A percentile compares a stretch with the other conserved stretches of the same genome.
Evolutionary conservation across 768 basidiomycete species (phyloP).

Genomic region (Daedalea quercina): DNA sequence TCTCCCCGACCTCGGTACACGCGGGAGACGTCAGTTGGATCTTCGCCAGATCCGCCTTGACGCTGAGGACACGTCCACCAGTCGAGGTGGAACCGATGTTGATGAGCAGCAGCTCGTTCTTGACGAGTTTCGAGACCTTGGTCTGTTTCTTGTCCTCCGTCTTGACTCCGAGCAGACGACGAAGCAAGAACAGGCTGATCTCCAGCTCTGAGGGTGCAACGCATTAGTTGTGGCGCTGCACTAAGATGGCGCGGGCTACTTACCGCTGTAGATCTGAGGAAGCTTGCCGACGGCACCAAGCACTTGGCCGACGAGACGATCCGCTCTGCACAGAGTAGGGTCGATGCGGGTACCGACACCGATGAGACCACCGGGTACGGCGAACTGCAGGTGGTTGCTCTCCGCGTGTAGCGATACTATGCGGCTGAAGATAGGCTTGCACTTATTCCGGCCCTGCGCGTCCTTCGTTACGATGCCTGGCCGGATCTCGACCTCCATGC

Average conservation of each 20-base stretch:
- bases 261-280: conserved; percentile 88
- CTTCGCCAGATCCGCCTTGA: conserved; percentile 93
- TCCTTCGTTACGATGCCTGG: conserved; percentile 98
- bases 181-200: conserved; percentile 90
- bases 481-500: conserved; percentile 93
- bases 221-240: not conserved
- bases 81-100: conserved; percentile 98
- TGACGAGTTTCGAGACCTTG: conserved; percentile 86
- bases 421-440: conserved; percentile 87
- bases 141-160: conserved; percentile 99
- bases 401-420: conserved; percentile 94
- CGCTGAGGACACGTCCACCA: conserved; percentile 89
- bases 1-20: conserved; percentile 95
- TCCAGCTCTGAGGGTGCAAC: conserved; percentile 58
- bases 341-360: conserved; percentile 98
- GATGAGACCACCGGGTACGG: conserved; percentile 95
- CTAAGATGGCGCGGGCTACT: not conserved
- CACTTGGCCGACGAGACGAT: conserved; percentile 95
- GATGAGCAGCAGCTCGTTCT: conserved; percentile 89
- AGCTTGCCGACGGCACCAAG: conserved; percentile 91
- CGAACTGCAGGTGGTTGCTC: conserved; percentile 89
- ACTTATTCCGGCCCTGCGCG: conserved; percentile 78
- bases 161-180: conserved; percentile 94
- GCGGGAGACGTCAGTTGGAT: conserved; percentile 92
- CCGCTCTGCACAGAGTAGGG: conserved; percentile 94